Base-by-base conservation (phyloP, 192 early-diverging fungal species). In the Backusella tarrabulga region DNA sequence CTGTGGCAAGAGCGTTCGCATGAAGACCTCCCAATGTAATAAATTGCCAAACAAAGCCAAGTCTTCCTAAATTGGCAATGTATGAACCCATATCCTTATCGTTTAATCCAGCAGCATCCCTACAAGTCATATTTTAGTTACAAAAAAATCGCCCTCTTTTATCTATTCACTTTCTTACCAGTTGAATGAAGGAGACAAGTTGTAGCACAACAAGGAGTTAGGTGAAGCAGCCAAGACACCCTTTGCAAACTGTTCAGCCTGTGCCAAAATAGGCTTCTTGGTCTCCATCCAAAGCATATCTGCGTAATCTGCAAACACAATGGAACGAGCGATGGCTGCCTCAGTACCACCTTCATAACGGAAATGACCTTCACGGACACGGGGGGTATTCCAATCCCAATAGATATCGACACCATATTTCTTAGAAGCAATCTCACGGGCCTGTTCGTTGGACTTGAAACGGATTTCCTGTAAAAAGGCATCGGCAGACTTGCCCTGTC, bases 231-330 rank as follows among this genome's bases (percentile, higher is more conserved):
- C 84, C 73, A 88, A 90, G 17, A 99, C 96, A 73, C 95, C 96
- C 32, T 87, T 77, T 44, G 96, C 73, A 83, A 99, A 99, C 87
- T 97, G 90, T 79, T 92, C 89, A 75, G 97, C 96, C 86, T 99
- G 97, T 67, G 88, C 78, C 75, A 93, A 88, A 76, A 98, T 97
- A 35, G 97, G 97, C 80, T 92, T 95, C 85, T 95, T 95, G 63
- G 97, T 99, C 87, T 99, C 96, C 97, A 97, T 97, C 97, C 96
- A 97, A 67, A 97, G 84, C 54, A 97, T 86, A 84, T 97, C 95
- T 82, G 93, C 90, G 90, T 96, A 97, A 12, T 90, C 91, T 69
- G 95, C 90, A 79, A 97, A 97, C 56, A 93, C 93, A 46, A 92
- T 83, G 46, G 89, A 91, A 78, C 94, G 91, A 85, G 91, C 91